Evolutionary conservation across 305 asterid genomes (phyloP).

Genomic region (Fraxinus ornus): DNA sequence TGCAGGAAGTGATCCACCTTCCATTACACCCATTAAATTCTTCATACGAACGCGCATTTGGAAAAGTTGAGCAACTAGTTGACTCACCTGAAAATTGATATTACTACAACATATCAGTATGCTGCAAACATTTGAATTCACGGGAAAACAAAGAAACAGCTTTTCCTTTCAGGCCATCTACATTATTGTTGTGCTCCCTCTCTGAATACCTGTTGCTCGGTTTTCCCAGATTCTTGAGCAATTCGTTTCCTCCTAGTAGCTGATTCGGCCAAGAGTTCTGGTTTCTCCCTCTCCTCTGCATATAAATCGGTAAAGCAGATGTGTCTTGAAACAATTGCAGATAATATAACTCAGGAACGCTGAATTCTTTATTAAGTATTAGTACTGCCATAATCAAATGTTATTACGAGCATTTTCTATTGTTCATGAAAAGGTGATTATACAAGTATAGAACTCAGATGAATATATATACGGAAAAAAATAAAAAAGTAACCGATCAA

Average conservation of each 20-base stretch:
- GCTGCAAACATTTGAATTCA: not conserved
- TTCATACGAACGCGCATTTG: conserved; percentile 98
- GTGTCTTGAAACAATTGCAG: conserved; percentile 17
- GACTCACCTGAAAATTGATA: conserved; percentile 61
- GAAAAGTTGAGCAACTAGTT: conserved; percentile 92
- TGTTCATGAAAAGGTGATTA: not conserved
- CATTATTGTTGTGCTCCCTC: not conserved
- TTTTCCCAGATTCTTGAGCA: conserved; percentile 90
- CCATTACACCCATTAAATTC: conserved; percentile 95
- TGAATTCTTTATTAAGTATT: not conserved
- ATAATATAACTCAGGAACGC: conserved; percentile 12
- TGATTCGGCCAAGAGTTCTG: conserved; percentile 92
- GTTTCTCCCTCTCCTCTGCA: conserved; percentile 96
- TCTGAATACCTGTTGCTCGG: conserved; percentile 81
- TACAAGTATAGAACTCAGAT: not conserved
- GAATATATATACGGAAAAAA: not conserved
- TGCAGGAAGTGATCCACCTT: conserved; percentile 89
- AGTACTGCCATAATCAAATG: not conserved
- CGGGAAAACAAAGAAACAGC: not conserved
- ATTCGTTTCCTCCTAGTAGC: conserved; percentile 73
- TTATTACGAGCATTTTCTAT: not conserved
- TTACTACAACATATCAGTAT: conserved; percentile 11
- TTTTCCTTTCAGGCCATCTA: conserved; percentile 20
- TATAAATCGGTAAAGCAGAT: conserved; percentile 23
- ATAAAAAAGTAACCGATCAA: not conserved